phyloP scores from a whole-genome alignment of 1,284 basidiomycete species.

The Spongiforma sp. region DNA sequence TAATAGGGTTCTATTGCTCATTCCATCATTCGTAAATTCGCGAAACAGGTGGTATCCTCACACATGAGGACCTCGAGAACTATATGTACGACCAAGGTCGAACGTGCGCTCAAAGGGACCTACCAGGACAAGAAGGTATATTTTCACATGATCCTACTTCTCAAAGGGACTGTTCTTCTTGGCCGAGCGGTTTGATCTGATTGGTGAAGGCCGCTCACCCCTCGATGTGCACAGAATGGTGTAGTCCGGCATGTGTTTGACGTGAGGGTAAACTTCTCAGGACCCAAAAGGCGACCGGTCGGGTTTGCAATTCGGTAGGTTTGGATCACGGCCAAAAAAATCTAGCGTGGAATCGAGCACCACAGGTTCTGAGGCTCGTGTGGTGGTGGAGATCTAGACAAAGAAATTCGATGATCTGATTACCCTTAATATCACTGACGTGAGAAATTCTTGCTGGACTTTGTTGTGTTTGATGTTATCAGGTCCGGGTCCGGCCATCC shows the following conservation, averaged over 20 bases:
- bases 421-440: constrained; percentile 78
- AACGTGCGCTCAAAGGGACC: constrained; percentile 74
- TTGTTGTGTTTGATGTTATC: constrained; percentile 16
- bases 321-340: constrained; percentile 9
- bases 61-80: constrained; percentile 68
- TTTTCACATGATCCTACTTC: constrained; percentile 82
- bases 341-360: too few species aligned
- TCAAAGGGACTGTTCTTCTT: constrained; percentile 82
- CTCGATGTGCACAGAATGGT: constrained; percentile 74
- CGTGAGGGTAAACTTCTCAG: constrained; percentile 18
- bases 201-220: constrained; percentile 52
- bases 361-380: constrained; percentile 56
- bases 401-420: constrained; percentile 72
- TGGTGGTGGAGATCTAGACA: constrained; percentile 73
- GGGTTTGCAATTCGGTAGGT: constrained; percentile 73
- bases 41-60: constrained; percentile 79
- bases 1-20: constrained; percentile 76
- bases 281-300: constrained; percentile 41
- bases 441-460: constrained; percentile 42
- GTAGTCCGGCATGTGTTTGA: constrained; percentile 51
- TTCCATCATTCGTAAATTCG: constrained; percentile 70
- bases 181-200: constrained; percentile 68
- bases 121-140: constrained; percentile 84
- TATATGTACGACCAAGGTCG: constrained; percentile 80
- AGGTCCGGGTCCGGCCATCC: constrained; percentile 67